Evolutionary conservation across 176 grass and related monocot genomes (phyloP).

Genomic region (Eleusine indica): DNA sequence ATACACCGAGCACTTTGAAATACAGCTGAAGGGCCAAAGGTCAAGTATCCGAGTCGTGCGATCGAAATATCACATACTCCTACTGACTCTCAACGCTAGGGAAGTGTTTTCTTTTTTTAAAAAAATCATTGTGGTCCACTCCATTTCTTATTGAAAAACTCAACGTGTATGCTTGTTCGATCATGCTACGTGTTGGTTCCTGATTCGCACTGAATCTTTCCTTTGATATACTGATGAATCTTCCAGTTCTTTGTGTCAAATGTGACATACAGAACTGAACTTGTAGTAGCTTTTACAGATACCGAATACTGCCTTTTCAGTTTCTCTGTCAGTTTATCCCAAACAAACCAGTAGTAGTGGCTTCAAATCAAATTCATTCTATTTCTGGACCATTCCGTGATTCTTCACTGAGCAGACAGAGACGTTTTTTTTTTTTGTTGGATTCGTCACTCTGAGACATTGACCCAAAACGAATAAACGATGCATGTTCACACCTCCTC

Average conservation of each 20-base stretch:
- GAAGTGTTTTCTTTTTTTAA: conserved; percentile 15
- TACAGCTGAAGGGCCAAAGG: conserved; percentile 38
- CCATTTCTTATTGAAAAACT: background rate
- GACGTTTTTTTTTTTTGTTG: background rate
- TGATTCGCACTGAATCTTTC: background rate
- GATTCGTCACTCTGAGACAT: background rate
- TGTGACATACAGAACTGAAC: background rate
- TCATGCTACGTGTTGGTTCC: background rate
- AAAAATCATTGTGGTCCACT: background rate
- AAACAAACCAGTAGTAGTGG: conserved; percentile 28
- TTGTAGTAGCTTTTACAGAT: background rate
- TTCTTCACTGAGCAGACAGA: background rate
- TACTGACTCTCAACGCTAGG: background rate
- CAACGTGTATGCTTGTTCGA: background rate
- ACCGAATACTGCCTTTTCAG: background rate
- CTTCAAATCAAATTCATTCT: conserved; percentile 5
- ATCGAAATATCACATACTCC: background rate
- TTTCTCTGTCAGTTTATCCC: conserved; percentile 24
- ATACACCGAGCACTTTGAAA: background rate
- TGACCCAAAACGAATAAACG: conserved; percentile 7
- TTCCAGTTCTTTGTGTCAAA: background rate
- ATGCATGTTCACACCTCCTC: background rate
- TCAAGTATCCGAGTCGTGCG: conserved; percentile 14
- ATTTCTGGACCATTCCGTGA: conserved; percentile 1
- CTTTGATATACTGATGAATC: background rate